Base-by-base conservation (phyloP, 768 basidiomycete genomes). In the Leccinum uliginosum region DNA sequence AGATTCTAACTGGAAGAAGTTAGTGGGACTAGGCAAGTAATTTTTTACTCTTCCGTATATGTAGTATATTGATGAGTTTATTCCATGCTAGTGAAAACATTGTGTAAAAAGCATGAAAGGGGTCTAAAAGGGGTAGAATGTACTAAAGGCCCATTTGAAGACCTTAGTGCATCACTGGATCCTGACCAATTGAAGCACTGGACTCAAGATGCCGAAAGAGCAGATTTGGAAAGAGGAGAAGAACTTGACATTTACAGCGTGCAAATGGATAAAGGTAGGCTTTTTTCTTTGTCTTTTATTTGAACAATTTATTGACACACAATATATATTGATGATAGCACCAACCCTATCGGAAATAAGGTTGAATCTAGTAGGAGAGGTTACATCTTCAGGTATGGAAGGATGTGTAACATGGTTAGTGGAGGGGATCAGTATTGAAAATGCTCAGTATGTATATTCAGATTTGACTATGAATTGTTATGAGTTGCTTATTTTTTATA, bases 1-100 rank as follows among this genome's bases (percentile, higher is more conserved):
- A 4, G 50, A 56, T 6, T 56, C 55, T 1, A 56, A 56, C 5
- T 56, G 51, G 30, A 56, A 53, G 2, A 56, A 53, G n/a, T 3
- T 53, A 3, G 51, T 49, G 12, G 35, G 26, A 3, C 3, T 55
- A 8, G 23, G 54, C 49, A 6, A 7, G 30, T 29, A 10, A 19
- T 3, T 1, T 45, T 24, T 10, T 45, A 9, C 4, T 8, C 38
- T 4, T 47, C 10, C 0, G 14, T 6, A 45, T 45, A 23, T 9
- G 21, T 4, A 1, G 1, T 12, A 12, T 6, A 45, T 23, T 21
- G 23, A 11, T 21, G 4, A 45, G 2, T 12, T 21, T 24, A 29
- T 23, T 23, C 1, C 19, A 35, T 30, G 24, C 2, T n/a, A 54
- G 54, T 23, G 0, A 55, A 49, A 15, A 21, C 19, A 3, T n/a